Conservation (phyloP, 176 grass and related monocot species). For the Microstegium vimineum region DNA sequence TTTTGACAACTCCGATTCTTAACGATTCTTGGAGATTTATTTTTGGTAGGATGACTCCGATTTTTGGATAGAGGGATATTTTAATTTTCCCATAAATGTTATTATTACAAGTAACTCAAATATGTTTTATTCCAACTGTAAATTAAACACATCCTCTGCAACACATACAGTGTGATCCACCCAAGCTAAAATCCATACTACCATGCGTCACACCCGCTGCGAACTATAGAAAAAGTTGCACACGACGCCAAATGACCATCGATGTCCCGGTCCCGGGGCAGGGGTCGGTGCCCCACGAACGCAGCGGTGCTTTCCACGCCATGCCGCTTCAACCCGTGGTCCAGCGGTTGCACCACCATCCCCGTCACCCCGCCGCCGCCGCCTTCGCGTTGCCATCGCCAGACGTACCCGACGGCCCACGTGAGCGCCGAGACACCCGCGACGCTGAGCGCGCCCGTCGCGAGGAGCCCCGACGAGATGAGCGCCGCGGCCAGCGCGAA, state of each 20-base stretch:
- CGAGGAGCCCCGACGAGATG: constrained; percentile 19
- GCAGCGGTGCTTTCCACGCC: neutral
- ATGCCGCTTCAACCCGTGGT: constrained; percentile 3
- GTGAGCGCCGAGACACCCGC: constrained; percentile 34
- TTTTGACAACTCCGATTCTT: too few species aligned
- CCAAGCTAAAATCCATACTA: neutral
- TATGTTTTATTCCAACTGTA: neutral
- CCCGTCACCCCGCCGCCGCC: constrained; percentile 4
- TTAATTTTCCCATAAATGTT: too few species aligned
- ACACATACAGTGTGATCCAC: neutral
- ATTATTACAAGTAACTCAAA: neutral
- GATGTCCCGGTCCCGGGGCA: neutral
- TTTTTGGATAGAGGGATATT: too few species aligned
- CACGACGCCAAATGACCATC: neutral
- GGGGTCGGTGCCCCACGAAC: constrained; percentile 26
- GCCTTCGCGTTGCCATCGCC: neutral
- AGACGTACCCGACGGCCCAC: constrained; percentile 35
- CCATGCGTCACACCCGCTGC: neutral
- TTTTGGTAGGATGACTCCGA: too few species aligned
- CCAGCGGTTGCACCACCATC: constrained; percentile 36
- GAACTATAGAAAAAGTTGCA: neutral
- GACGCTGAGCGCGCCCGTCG: constrained; percentile 34
- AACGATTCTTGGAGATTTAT: too few species aligned
- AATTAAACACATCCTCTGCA: neutral
- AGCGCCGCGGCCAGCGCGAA: constrained; percentile 28